phyloP scores from a whole-genome alignment of 768 basidiomycete genomes.

The Naganishia onofrii region DNA sequence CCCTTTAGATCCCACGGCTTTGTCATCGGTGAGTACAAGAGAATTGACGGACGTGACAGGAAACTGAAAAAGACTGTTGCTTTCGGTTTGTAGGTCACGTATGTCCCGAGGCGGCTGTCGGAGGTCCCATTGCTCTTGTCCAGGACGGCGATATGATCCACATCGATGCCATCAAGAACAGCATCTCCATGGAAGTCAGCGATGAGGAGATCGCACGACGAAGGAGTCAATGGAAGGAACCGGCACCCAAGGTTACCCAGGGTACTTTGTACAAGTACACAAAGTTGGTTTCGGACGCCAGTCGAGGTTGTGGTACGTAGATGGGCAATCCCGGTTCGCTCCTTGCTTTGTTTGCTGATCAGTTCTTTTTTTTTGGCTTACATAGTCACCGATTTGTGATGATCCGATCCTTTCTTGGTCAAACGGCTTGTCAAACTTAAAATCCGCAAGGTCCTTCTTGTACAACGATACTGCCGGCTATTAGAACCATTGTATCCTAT shows the following conservation, averaged over 20 bases:
- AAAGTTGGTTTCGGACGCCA: conserved; percentile 83
- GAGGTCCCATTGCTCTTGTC: conserved; percentile 88
- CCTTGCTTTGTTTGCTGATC: not conserved
- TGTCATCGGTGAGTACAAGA: conserved; percentile 59
- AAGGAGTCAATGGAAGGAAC: conserved; percentile 71
- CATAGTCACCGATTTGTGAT: conserved; percentile 27
- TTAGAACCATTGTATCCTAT: not conserved
- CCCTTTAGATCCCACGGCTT: conserved; percentile 84
- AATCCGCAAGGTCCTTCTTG: conserved; percentile 10
- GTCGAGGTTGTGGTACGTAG: conserved; percentile 67
- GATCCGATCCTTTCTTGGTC: too few species aligned
- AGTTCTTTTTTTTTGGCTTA: not conserved
- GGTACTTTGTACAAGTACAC: conserved; percentile 68
- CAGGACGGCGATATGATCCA: conserved; percentile 68
- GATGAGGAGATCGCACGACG: conserved; percentile 75
- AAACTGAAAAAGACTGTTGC: conserved; percentile 9
- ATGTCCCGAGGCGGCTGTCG: conserved; percentile 90
- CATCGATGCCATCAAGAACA: conserved; percentile 51
- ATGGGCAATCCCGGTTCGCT: too few species aligned
- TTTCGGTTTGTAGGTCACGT: conserved; percentile 66
- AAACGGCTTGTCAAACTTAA: not conserved
- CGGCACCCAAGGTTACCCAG: conserved; percentile 64
- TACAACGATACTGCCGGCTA: not conserved
- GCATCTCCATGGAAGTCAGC: conserved; percentile 59
- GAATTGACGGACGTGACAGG: not conserved